Conservation (phyloP, 495 filamentous ascomycete species). For the Aspergillus affinis region DNA sequence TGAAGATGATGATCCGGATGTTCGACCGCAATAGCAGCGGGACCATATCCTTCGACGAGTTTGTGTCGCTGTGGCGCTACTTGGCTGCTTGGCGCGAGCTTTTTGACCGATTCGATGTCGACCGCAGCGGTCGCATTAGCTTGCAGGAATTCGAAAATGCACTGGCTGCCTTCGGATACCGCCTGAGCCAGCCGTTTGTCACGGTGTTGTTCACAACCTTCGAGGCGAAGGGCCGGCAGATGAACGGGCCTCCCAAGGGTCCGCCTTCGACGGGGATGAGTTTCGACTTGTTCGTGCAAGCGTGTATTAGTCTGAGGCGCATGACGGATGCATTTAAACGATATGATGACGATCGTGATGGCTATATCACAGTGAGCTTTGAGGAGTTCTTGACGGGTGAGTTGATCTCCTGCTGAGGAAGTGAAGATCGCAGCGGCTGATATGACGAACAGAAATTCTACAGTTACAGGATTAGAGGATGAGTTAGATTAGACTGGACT, state of each 20-base stretch:
- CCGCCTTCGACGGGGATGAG: constrained; percentile 66
- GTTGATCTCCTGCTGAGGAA: constrained; percentile 15
- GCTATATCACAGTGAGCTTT: constrained; percentile 81
- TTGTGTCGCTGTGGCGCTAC: constrained; percentile 92
- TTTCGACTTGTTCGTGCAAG: constrained; percentile 97
- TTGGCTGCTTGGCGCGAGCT: constrained; percentile 88
- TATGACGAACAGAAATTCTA: constrained; percentile 35
- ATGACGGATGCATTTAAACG: constrained; percentile 99
- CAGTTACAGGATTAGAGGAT: constrained; percentile 41
- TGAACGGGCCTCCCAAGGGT: constrained; percentile 25
- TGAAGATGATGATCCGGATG: constrained; percentile 99
- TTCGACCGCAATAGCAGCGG: constrained; percentile 87
- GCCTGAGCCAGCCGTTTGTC: constrained; percentile 80
- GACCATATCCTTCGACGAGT: constrained; percentile 91
- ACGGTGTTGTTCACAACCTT: constrained; percentile 74
- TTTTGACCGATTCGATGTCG: constrained; percentile 93
- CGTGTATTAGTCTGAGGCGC: constrained; percentile 90
- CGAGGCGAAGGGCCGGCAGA: constrained; percentile 46
- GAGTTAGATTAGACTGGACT: neutral
- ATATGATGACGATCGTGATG: constrained; percentile 96
- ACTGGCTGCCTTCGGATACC: constrained; percentile 91
- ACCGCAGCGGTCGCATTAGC: constrained; percentile 82
- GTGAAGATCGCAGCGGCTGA: neutral
- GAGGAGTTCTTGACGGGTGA: constrained; percentile 74
- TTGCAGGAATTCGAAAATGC: constrained; percentile 87